These are phyloP conservation scores for Parasitella parasitica DNA, from an alignment of 371 early-diverging fungal species.

Conservation along the genomic window DNA sequence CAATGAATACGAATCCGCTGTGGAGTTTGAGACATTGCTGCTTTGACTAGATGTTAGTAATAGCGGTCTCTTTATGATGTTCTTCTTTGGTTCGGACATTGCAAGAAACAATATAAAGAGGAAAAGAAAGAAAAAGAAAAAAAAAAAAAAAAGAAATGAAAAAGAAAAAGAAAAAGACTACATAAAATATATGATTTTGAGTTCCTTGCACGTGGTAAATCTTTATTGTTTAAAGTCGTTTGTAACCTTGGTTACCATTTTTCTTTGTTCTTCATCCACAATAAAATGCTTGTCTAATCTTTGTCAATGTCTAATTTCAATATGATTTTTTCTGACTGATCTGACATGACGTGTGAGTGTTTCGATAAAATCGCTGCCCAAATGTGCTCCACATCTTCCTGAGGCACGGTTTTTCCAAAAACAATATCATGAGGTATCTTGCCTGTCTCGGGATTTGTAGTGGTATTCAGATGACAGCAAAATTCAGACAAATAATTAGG, in stretches of 20 bases:
- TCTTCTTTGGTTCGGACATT: neutral
- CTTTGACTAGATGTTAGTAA: neutral
- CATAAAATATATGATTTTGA: neutral
- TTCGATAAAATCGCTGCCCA: neutral
- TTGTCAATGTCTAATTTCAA: neutral
- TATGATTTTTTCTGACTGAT: neutral
- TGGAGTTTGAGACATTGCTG: neutral
- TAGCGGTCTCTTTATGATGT: neutral
- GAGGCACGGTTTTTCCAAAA: neutral
- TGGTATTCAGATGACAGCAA: neutral
- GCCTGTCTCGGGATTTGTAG: neutral
- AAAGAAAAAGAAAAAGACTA: neutral
- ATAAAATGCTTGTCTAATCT: neutral
- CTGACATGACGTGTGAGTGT: neutral
- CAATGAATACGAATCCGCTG: neutral
- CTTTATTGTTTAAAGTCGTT: neutral
- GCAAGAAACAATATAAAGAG: neutral
- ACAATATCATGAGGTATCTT: neutral
- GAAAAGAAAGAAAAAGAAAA: neutral
- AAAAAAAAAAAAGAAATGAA: neutral
- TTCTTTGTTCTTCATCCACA: neutral
- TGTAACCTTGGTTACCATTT: neutral
- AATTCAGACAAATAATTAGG: neutral
- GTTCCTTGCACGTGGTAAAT: constrained; percentile 1
- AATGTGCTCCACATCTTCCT: neutral